Evolutionary conservation across 352 stramenopile genomes (phyloP).

Genomic region (Pythium phragmiticola): DNA sequence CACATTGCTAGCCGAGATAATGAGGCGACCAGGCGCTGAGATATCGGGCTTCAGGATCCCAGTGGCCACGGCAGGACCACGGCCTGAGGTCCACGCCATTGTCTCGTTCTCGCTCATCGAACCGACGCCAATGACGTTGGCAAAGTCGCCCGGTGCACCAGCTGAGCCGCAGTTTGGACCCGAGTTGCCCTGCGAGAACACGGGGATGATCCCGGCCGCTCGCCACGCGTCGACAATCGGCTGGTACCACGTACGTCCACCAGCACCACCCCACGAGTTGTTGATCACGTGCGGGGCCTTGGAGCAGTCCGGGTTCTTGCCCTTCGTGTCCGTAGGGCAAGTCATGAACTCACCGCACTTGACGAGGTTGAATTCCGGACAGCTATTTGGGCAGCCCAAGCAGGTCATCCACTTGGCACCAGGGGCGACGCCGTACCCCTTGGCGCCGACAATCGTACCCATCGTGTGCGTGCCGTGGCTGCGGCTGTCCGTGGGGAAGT

Average conservation of each 20-base stretch:
- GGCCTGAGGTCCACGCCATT: constrained; percentile 30
- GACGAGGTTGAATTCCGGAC: constrained; percentile 25
- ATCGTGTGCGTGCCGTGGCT: constrained; percentile 39
- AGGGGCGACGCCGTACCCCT: constrained; percentile 31
- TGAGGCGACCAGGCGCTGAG: constrained; percentile 29
- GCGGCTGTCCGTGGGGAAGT: too few relatives aligned
- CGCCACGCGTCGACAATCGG: constrained; percentile 24
- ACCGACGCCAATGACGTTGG: constrained; percentile 33
- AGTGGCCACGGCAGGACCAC: constrained; percentile 16
- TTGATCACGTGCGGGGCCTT: constrained; percentile 40
- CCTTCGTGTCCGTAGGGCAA: constrained; percentile 25
- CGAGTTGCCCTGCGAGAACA: constrained; percentile 36
- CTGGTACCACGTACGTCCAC: constrained; percentile 14
- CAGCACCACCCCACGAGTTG: constrained; percentile 33
- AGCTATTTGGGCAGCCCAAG: constrained; percentile 17
- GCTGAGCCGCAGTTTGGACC: constrained; percentile 29
- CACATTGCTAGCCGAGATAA: constrained; percentile 16
- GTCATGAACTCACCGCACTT: constrained; percentile 30
- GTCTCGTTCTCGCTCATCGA: constrained; percentile 26
- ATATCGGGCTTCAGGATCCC: constrained; percentile 32
- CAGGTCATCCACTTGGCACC: constrained; percentile 35
- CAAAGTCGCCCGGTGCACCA: constrained; percentile 29
- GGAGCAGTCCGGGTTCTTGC: constrained; percentile 33
- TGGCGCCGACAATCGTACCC: constrained; percentile 28
- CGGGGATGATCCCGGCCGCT: constrained; percentile 32